phyloP scores from a whole-genome alignment of 2,329 filamentous ascomycete genomes.

The Helotiales sp. region DNA sequence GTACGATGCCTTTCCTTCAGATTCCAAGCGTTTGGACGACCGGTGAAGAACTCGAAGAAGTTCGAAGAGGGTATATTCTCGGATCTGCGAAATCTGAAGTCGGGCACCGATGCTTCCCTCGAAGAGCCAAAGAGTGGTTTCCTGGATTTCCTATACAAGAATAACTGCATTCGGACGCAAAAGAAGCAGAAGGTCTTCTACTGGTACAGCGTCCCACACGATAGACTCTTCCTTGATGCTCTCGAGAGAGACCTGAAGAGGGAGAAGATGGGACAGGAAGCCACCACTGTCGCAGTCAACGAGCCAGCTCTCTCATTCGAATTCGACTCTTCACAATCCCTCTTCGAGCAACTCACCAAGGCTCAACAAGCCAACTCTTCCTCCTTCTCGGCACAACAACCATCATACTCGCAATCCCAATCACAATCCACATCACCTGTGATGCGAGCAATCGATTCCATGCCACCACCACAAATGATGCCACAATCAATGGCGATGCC shows the following conservation, averaged over 20 bases:
- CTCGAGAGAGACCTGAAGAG: slow-evolving; percentile 96
- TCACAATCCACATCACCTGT: slow-evolving; percentile 86
- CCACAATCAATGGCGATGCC: slow-evolving; percentile 56
- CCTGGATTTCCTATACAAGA: slow-evolving; percentile 99
- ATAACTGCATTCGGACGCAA: slow-evolving; percentile 99
- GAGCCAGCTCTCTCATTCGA: slow-evolving; percentile 98
- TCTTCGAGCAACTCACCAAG: slow-evolving; percentile 99
- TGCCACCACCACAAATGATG: slow-evolving; percentile 89
- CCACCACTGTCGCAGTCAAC: slow-evolving; percentile 93
- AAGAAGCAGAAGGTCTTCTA: slow-evolving; percentile 99
- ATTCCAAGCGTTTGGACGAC: slow-evolving; percentile 97
- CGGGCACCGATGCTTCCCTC: slow-evolving; percentile 94
- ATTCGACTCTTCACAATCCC: slow-evolving; percentile 97
- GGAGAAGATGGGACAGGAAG: slow-evolving; percentile 99
- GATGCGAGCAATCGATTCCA: slow-evolving; percentile 86
- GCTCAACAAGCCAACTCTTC: slow-evolving; percentile 98
- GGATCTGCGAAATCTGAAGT: slow-evolving; percentile 96
- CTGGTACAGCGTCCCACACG: slow-evolving; percentile 99
- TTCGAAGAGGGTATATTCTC: slow-evolving; percentile 99
- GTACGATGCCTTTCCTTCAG: slow-evolving; percentile 96
- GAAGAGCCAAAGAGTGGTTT: slow-evolving; percentile 99
- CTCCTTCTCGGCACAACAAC: slow-evolving; percentile 81
- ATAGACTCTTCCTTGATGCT: slow-evolving; percentile 94
- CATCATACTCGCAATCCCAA: slow-evolving; percentile 53
- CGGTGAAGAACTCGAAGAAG: slow-evolving; percentile 99